Conservation (phyloP, 202 grass and related monocot genomes). For the Zizania palustris region DNA sequence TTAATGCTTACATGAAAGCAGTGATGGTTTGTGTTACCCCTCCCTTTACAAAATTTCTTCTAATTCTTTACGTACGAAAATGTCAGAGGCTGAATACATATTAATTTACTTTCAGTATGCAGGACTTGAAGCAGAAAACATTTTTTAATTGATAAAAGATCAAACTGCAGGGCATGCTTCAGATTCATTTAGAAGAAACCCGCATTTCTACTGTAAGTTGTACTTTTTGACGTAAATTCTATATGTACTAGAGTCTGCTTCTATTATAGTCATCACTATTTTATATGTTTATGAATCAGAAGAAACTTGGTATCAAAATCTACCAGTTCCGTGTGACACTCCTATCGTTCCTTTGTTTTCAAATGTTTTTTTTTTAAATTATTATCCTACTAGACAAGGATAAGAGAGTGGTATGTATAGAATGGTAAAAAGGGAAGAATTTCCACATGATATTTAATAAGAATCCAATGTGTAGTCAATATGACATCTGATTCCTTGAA, state of each 20-base stretch:
- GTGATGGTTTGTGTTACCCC: neutral
- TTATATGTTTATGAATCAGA: neutral
- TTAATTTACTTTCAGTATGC: neutral
- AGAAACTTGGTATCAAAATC: constrained; percentile 2
- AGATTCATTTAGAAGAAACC: constrained; percentile 12
- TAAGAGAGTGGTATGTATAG: neutral
- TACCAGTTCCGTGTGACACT: neutral
- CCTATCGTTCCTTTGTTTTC: neutral
- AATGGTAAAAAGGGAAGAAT: neutral
- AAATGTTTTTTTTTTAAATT: neutral
- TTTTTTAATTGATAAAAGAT: neutral
- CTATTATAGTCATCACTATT: neutral
- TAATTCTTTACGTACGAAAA: neutral
- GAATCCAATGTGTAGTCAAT: neutral
- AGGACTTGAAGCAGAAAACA: constrained; percentile 12
- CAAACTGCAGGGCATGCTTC: neutral
- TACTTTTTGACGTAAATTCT: constrained; percentile 18
- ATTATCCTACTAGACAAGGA: neutral
- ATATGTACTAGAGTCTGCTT: neutral
- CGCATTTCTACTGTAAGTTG: constrained; percentile 19
- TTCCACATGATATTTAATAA: neutral
- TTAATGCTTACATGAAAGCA: constrained; percentile 1
- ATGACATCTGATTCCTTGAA: neutral
- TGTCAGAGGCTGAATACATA: neutral
- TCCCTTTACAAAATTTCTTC: neutral